Evolutionary conservation across 2,329 filamentous ascomycete species (phyloP).

Genomic region (Ceratocystis ficicola): DNA sequence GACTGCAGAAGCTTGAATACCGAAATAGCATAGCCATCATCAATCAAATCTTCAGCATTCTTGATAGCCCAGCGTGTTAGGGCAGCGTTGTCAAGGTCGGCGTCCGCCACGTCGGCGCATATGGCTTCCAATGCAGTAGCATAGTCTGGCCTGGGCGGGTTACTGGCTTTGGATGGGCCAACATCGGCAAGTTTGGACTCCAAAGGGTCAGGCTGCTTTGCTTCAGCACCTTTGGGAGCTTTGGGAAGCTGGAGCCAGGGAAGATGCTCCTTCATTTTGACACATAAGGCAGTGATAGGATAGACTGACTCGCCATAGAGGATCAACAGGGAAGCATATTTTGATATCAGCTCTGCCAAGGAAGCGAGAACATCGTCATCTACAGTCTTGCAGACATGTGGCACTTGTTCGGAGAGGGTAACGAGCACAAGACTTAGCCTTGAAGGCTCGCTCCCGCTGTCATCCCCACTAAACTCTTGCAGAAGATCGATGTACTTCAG

Average conservation of each 20-base stretch:
- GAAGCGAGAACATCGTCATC: conserved; percentile 34
- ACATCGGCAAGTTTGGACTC: conserved; percentile 12
- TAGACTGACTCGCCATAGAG: conserved; percentile 36
- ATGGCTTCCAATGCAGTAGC: conserved; percentile 5
- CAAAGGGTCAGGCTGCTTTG: not conserved
- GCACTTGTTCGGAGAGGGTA: conserved; percentile 64
- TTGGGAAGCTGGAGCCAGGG: conserved; percentile 21
- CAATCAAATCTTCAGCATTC: conserved; percentile 63
- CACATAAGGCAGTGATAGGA: conserved; percentile 27
- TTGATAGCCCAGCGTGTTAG: conserved; percentile 60
- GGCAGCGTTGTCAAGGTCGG: conserved; percentile 39
- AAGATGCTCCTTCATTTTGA: conserved; percentile 29
- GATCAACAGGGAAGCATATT: conserved; percentile 43
- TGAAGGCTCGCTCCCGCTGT: conserved; percentile 25
- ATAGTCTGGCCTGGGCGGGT: conserved; percentile 5
- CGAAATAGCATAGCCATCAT: conserved; percentile 59
- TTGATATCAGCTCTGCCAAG: conserved; percentile 47
- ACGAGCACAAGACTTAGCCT: conserved; percentile 52
- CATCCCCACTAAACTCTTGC: conserved; percentile 34
- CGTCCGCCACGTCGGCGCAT: conserved; percentile 11
- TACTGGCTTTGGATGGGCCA: not conserved
- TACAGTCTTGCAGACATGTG: conserved; percentile 48
- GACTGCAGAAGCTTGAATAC: conserved; percentile 68
- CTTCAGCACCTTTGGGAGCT: conserved; percentile 7
- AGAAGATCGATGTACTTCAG: conserved; percentile 72